Evolutionary conservation across 345 rosid genomes (phyloP).

Genomic region (Corymbia maculata): DNA sequence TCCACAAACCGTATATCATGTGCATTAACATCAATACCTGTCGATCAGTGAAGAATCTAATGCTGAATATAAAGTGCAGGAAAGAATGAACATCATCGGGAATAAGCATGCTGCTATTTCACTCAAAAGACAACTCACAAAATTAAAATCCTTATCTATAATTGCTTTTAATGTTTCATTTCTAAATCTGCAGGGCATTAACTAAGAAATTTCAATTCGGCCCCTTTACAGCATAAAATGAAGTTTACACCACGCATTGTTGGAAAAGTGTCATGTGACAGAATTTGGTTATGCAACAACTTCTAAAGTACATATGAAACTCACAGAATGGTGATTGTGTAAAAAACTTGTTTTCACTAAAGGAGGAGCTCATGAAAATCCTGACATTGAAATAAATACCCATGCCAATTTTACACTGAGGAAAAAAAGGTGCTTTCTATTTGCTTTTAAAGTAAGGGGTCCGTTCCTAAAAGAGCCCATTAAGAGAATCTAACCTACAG

Average conservation of each 20-base stretch:
- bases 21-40: slow-evolving; percentile 79
- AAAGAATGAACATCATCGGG: background rate
- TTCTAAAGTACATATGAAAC: background rate
- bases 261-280: background rate
- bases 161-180: background rate
- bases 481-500: background rate
- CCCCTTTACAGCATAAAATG: background rate
- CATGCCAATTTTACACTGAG: background rate
- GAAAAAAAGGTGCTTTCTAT: background rate
- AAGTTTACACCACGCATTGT: background rate
- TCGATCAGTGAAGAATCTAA: background rate
- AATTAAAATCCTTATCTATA: background rate
- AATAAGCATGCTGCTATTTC: background rate
- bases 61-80: background rate
- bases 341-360: background rate
- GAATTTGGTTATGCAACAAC: background rate
- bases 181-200: background rate
- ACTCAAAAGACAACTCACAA: background rate
- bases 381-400: background rate
- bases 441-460: background rate
- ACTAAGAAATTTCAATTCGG: background rate
- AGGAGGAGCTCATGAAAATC: background rate
- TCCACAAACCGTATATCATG: slow-evolving; percentile 95
- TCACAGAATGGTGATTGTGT: background rate
- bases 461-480: background rate